phyloP scores from a whole-genome alignment of 345 rosid species.

The Moricandia arvensis region DNA sequence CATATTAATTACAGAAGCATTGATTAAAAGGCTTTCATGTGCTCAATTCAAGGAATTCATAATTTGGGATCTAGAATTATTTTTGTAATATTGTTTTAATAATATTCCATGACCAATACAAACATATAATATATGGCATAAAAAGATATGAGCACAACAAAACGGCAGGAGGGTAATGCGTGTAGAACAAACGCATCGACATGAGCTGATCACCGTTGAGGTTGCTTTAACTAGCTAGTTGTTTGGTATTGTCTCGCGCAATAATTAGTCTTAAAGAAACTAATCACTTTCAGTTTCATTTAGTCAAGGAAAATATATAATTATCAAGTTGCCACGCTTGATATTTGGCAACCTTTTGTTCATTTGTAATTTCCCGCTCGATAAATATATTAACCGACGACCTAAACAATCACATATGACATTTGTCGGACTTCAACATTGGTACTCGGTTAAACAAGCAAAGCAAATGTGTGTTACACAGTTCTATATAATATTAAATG shows the following conservation, averaged over 20 bases:
- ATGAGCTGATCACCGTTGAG: too few species aligned
- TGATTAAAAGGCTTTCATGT: neutral
- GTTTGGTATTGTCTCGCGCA: too few species aligned
- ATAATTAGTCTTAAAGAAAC: too few species aligned
- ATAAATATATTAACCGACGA: neutral
- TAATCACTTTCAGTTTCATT: too few species aligned
- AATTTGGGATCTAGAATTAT: neutral
- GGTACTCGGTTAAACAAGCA: slow-evolving; percentile 37
- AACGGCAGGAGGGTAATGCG: too few species aligned
- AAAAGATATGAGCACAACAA: neutral
- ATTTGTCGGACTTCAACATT: slow-evolving; percentile 29
- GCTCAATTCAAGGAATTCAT: neutral
- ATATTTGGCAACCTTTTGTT: slow-evolving; percentile 20
- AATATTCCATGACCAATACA: neutral
- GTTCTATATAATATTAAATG: too few species aligned
- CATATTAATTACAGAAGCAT: neutral
- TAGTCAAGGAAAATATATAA: slow-evolving; percentile 41
- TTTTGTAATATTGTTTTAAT: neutral
- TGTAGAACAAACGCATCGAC: too few species aligned
- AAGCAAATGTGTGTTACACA: slow-evolving; percentile 41
- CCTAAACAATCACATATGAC: slow-evolving; percentile 23
- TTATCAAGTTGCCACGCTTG: slow-evolving; percentile 71
- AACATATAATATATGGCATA: neutral
- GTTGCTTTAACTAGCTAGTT: too few species aligned
- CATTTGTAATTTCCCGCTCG: neutral